Evolutionary conservation across 2,329 filamentous ascomycete genomes (phyloP).

Genomic region (Diaporthe ilicicola): DNA sequence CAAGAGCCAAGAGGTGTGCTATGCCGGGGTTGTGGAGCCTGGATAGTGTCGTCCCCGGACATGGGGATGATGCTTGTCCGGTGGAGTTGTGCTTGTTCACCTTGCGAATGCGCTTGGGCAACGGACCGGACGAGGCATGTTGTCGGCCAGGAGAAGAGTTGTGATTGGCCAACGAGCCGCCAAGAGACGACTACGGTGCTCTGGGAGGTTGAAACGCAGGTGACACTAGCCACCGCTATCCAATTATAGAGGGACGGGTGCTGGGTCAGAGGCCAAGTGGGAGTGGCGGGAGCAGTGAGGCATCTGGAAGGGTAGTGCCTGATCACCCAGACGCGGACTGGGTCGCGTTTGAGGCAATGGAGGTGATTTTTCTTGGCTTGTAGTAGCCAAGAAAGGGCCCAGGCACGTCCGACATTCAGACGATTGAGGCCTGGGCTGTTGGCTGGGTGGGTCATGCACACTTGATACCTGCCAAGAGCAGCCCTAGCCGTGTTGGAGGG

Average conservation of each 20-base stretch:
- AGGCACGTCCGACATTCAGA: conserved; percentile 38
- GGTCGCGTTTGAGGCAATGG: conserved; percentile 26
- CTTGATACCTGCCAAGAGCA: conserved; percentile 49
- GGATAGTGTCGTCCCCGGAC: conserved; percentile 22
- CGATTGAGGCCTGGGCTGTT: conserved; percentile 31
- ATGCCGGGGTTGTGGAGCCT: conserved; percentile 14
- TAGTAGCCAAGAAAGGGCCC: conserved; percentile 38
- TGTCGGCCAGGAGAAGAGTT: neutral
- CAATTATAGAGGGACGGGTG: neutral
- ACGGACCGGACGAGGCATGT: neutral
- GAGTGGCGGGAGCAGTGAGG: conserved; percentile 1
- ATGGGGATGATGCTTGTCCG: conserved; percentile 21
- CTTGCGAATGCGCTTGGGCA: neutral
- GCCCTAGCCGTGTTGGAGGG: conserved; percentile 12
- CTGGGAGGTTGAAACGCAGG: conserved; percentile 34
- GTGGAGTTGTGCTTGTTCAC: conserved; percentile 3
- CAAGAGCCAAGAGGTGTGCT: conserved; percentile 27
- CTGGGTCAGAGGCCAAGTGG: neutral
- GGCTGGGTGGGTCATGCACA: conserved; percentile 44
- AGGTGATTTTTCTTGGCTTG: conserved; percentile 31
- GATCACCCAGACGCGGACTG: conserved; percentile 13
- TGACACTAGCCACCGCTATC: conserved; percentile 34
- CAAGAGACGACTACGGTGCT: conserved; percentile 34
- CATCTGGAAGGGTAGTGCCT: conserved; percentile 8
- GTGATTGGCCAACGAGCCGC: conserved; percentile 27